Evolutionary conservation across 1,139 yeast genomes (phyloP).

Genomic region (Entelexis paramagnoliae): DNA sequence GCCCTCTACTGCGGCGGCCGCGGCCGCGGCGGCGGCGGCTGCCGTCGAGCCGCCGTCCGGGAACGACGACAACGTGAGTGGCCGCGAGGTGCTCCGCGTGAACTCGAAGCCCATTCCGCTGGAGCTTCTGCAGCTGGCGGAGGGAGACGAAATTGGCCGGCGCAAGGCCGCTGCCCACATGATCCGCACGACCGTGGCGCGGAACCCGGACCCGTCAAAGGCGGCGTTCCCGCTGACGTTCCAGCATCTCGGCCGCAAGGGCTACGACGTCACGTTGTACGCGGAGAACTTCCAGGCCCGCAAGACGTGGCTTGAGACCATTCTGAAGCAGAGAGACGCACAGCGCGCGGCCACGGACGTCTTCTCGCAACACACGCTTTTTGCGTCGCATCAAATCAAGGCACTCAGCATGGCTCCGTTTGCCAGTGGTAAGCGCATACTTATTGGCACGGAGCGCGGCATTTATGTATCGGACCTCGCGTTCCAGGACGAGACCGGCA

Average conservation of each 20-base stretch:
- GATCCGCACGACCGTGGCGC: constrained; percentile 25
- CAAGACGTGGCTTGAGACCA: constrained; percentile 68
- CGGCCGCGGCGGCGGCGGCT: constrained; percentile 23
- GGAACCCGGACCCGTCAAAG: constrained; percentile 23
- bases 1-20: constrained; percentile 19
- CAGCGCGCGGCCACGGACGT: constrained; percentile 66
- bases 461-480: constrained; percentile 63
- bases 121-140: constrained; percentile 55
- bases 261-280: constrained; percentile 57
- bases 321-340: constrained; percentile 66
- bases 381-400: constrained; percentile 52
- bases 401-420: constrained; percentile 90
- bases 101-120: constrained; percentile 88
- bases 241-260: constrained; percentile 50
- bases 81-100: constrained; percentile 84
- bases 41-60: constrained; percentile 20
- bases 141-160: constrained; percentile 23
- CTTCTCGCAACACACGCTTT: constrained; percentile 60
- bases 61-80: constrained; percentile 27
- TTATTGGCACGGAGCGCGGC: constrained; percentile 89
- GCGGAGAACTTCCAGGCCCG: constrained; percentile 61
- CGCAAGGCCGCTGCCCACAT: constrained; percentile 24
- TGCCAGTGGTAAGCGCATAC: constrained; percentile 84
- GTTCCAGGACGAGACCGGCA: constrained; percentile 33
- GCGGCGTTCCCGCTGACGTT: constrained; percentile 42